phyloP scores from a whole-genome alignment of 768 basidiomycete genomes.

The Cytidiella melzeri region DNA sequence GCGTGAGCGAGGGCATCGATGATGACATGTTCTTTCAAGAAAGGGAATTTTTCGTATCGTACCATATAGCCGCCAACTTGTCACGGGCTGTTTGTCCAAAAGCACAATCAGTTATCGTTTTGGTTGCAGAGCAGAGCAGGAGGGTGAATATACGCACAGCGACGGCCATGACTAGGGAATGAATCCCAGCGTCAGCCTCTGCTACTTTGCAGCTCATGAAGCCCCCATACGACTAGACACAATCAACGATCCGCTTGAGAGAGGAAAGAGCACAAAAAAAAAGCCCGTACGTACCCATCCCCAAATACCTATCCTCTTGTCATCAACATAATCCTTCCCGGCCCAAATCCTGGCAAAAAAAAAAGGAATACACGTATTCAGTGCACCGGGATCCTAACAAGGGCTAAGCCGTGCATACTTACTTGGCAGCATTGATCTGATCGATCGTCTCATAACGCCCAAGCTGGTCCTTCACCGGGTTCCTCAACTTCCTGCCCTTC shows the following conservation, averaged over 20 bases:
- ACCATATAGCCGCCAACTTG: conserved; percentile 82
- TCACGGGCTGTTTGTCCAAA: conserved; percentile 60
- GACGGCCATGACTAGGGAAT: conserved; percentile 86
- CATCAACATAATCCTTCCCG: conserved; percentile 82
- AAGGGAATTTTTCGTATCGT: too few relatives aligned
- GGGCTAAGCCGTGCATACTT: too few relatives aligned
- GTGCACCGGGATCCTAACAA: conserved; percentile 9
- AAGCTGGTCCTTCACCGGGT: conserved; percentile 82
- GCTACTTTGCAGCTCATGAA: conserved; percentile 93
- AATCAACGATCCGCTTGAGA: conserved; percentile 1
- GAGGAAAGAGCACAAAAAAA: background rate
- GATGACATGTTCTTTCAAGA: too few relatives aligned
- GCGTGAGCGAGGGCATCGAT: background rate
- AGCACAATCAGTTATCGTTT: too few relatives aligned
- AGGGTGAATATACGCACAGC: conserved; percentile 51
- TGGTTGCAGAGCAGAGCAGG: background rate
- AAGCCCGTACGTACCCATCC: conserved; percentile 74
- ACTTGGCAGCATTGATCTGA: conserved; percentile 87
- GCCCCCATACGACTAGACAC: conserved; percentile 81
- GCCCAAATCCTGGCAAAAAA: conserved; percentile 69
- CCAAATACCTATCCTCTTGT: conserved; percentile 89
- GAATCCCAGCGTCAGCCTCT: conserved; percentile 85
- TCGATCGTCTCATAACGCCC: conserved; percentile 88
- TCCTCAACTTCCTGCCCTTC: conserved; percentile 79
- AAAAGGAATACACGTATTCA: too few relatives aligned